Evolutionary conservation across 176 grass and related monocot genomes (phyloP), one percentile per base, ranked within the genome.

Genomic region (Oryza longistaminata): DNA sequence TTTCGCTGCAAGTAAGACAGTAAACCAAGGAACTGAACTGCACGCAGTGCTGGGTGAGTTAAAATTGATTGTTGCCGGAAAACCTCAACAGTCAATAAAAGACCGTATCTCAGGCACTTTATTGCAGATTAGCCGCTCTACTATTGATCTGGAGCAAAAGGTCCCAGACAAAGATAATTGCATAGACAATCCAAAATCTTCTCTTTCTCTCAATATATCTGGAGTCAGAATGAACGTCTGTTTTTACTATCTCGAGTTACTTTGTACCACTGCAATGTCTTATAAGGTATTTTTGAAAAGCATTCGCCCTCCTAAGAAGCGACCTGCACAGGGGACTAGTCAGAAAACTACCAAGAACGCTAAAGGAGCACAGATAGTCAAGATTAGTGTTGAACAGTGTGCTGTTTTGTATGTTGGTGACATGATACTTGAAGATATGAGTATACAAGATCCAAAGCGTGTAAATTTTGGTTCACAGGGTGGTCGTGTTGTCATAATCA

Each of bases 401-500:
- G 91, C 79, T 71, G 40, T 98, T 69, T 78, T 88, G 40, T 98
- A 95, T 92, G 80, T 78, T 77, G 93, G 91, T 86, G 87, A 95
- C 33, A 90, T 93, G 70, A 84, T 73, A 68, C 82, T 98, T 77
- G 87, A 93, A 90, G 89, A 93, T 86, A 95, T 98, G 93, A 87
- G 73, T 52, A 78, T 98, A 82, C 82, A 79, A 68, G 96, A 98
- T 85, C 91, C 96, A 55, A 98, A 98, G 79, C 96, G 91, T 87
- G 91, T 93, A 70, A 98, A 95, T 76, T 98, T 91, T 81, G 96
- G 96, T 85, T 90, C 93, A 81, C 96, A 95, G 77, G 96, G 96
- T 79, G 96, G 96, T 55, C 85, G 85, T 65, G 83, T 90, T 77
- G 70, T 98, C 75, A 90, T 98, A 64, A 92, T 78, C 22, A 89